Evolutionary conservation across 306 rosid genomes (phyloP), one percentile per base, ranked within the genome.

Genomic region (Dryas alaskensis): DNA sequence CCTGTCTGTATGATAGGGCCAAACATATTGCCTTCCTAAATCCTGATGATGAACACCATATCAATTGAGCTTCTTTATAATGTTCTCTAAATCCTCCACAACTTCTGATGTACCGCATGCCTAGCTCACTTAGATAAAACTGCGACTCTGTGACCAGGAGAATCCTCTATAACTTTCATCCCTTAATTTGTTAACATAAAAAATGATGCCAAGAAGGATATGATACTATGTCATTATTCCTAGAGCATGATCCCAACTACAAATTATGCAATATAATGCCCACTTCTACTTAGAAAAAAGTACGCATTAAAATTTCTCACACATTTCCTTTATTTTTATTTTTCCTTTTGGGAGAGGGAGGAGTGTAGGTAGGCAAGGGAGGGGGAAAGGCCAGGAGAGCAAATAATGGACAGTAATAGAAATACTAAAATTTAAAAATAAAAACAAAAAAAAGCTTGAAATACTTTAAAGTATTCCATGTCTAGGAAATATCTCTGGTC

Each of bases 1-100:
- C 17, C 51, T 47, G 31, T 49, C 5, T 42, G 25, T 43, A 63
- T 43, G 31, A 43, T 27, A 17, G n/a, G 44, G 50, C 60, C 59
- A 10, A 40, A 22, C 8, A 59, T 68, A 55, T 69, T 58, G 11
- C 14, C 22, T 55, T 63, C 70, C 70, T 63, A 48, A 60, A 74
- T 70, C 55, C 73, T 47, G 66, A 69, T 12, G 6, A 43, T 3
- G 27, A 52, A 61, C 42, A 40, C 46, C 48, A 45, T 45, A 52
- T 53, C 48, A 22, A 43, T 10, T 51, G 64, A 54, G 58, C 73
- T 44, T n/a, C 13, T 64, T 65, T 31, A 62, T 14, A 39, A 6
- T 7, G 11, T 42, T 49, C 40, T 48, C 27, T 42, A 25, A 43
- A 17, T 53, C 51, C 39, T 42, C 63, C 19, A 54, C 31, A 52